Evolutionary conservation across 2,329 filamentous ascomycete species (phyloP).

Genomic region (Exophiala alcalophila): DNA sequence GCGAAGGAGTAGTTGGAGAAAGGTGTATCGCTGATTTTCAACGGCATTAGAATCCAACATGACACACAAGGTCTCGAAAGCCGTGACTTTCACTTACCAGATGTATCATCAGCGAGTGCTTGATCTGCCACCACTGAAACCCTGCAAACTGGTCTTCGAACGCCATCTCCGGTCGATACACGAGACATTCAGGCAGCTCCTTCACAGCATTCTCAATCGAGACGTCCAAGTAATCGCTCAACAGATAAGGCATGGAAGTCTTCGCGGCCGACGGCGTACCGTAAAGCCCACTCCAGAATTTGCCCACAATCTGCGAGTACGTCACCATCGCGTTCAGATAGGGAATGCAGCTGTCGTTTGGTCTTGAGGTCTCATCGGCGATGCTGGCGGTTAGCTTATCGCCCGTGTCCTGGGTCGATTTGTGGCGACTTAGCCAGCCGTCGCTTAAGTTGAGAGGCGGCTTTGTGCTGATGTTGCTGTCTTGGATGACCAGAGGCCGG

Average conservation of each 20-base stretch:
- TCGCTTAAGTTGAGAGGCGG: conserved; percentile 23
- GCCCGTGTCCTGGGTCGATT: not conserved
- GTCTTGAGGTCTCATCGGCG: too few relatives aligned
- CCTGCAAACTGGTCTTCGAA: not conserved
- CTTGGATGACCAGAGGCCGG: conserved; percentile 32
- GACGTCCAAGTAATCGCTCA: not conserved
- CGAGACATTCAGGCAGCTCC: not conserved
- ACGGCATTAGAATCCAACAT: too few relatives aligned
- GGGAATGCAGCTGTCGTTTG: too few relatives aligned
- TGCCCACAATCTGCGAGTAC: conserved; percentile 29
- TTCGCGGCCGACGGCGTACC: too few relatives aligned
- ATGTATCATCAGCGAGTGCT: not conserved
- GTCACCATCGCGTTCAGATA: conserved; percentile 29
- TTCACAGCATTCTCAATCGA: not conserved
- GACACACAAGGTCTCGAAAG: not conserved
- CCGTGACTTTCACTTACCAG: not conserved
- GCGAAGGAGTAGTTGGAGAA: not conserved
- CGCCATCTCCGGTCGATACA: not conserved
- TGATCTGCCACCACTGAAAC: conserved; percentile 1
- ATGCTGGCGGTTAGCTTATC: conserved; percentile 16
- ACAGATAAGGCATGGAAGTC: too few relatives aligned
- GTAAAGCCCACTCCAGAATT: conserved; percentile 31
- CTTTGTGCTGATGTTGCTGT: conserved; percentile 29
- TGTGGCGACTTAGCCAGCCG: not conserved
- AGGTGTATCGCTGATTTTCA: not conserved